Base-by-base conservation (phyloP, 2,329 filamentous ascomycete genomes). In the Cordyceps javanica region DNA sequence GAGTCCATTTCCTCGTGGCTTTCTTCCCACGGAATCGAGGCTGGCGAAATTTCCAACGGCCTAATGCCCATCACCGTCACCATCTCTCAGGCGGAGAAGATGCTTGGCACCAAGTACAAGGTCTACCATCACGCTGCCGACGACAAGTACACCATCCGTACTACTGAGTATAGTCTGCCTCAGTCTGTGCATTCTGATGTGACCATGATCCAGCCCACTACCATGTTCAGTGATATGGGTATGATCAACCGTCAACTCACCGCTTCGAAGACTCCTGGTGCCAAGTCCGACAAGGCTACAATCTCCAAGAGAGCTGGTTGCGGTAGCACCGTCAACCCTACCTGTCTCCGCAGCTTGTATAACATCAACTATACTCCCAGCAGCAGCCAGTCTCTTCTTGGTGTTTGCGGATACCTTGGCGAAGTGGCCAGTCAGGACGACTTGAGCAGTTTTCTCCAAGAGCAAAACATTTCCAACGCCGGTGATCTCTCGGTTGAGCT, bases 131-230 rank as follows among this genome's bases (percentile, higher is more conserved):
- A 59, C 14, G 34, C 57, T 44, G 42, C 41, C 25, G 45, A 52
- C 8, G 57, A 52, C 36, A 52, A 51, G 41, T 32, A 54, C 16
- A 49, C 50, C 14, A 44, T 59, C 32, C 57, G 57, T 36, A 59
- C 57, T 8, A 59, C 57, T 26, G 26, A 45, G 38, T 60, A 60
- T 44, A 58, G 58, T 36, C 39, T 60, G 2, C 55, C 58, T 2
- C 39, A 41, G 14, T 19, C 45, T 11, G n/a, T 60, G 26, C 49
- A 57, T 28, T 51, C 56, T 8, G 48, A 42, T 3, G 48, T 60
- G 23, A 44, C 41, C 54, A 57, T 60, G 54, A 53, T 60, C 16
- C 58, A 60, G 55, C 58, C 58, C 14, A 60, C 58, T 13, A 60
- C 58, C 16, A 36, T 60, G 41, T 60, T 60, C 50, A 49, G 39